Evolutionary conservation across 352 stramenopile genomes (phyloP), one percentile per base, ranked within the genome.

Genomic region (Plasmopara muralis): DNA sequence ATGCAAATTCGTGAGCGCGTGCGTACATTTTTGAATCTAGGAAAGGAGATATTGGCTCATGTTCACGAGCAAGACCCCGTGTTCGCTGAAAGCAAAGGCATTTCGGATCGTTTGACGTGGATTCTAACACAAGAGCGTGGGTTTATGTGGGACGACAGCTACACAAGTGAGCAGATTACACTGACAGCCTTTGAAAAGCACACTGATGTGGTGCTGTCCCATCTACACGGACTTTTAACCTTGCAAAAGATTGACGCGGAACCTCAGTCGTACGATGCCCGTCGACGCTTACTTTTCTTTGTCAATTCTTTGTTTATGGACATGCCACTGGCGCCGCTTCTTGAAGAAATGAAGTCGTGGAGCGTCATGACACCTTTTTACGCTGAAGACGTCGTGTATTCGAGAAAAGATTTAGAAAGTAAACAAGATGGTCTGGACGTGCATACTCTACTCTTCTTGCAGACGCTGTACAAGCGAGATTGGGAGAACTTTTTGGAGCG

Each of bases 231-330:
- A 13, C 76, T 99, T 45, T 64, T 99, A 28, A 97, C 89, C 15
- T 83, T 98, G 53, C 94, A 98, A 57, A 97, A 97, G 37, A 96
- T 98, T 49, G 96, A 99, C 62, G 95, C 96, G 1, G 96, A 99
- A 69, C 96, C 96, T 13, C 95, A 93, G 39, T 98, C 91, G 20
- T 96, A 96, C 53, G 97, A 99, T 70, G 97, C 90, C 0, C 86
- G 87, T 28, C 85, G 96, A 16, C 89, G 97, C 20, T 67, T 99
- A 25, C 90, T 97, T 6, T 99, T 99, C 74, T 99, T 99, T 58
- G 93, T 98, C 20, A 99, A 99, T 64, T 98, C 95, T 51, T 66
- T 99, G n/a, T 99, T 99, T 71, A 99, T 99, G 97, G 95, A 99
- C 63, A 98, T 99, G 85, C 97, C 97, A 0, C 69, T 96, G 50